phyloP scores from a whole-genome alignment of 2,329 filamentous ascomycete species.

The Emmonsia crescens region DNA sequence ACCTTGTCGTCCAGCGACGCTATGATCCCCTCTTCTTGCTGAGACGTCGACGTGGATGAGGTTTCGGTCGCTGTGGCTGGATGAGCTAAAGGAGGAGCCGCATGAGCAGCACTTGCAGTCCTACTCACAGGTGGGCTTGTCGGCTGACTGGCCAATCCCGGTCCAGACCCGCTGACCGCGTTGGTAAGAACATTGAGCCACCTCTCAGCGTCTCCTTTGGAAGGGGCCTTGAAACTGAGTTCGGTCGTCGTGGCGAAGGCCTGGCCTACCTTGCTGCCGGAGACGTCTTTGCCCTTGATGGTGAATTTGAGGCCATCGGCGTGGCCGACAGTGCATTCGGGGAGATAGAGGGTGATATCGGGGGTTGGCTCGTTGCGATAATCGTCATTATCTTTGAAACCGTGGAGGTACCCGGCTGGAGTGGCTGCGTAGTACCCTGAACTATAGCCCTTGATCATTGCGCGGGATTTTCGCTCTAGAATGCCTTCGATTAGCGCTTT shows the following conservation, averaged over 20 bases:
- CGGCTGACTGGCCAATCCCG: not conserved
- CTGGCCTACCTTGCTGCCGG: constrained; percentile 63
- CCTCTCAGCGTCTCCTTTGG: constrained; percentile 64
- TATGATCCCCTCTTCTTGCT: not conserved
- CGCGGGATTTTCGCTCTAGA: constrained; percentile 81
- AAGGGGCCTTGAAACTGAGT: constrained; percentile 78
- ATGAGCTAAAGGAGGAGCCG: not conserved
- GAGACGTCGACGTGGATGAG: not conserved
- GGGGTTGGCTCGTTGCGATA: constrained; percentile 50
- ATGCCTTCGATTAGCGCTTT: constrained; percentile 76
- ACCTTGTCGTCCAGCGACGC: not conserved
- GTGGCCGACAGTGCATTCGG: constrained; percentile 71
- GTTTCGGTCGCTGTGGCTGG: not conserved
- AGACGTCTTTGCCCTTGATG: constrained; percentile 88
- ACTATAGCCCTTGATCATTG: constrained; percentile 68
- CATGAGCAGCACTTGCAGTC: not conserved
- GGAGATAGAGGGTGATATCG: constrained; percentile 82
- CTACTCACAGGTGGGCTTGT: constrained; percentile 5
- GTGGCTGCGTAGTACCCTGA: constrained; percentile 85
- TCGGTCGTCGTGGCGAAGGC: constrained; percentile 73
- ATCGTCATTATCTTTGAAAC: constrained; percentile 88
- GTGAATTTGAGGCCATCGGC: constrained; percentile 74
- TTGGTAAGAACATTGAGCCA: constrained; percentile 42
- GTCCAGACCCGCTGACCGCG: not conserved
- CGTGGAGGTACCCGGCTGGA: constrained; percentile 78